phyloP scores from a whole-genome alignment of 495 filamentous ascomycete species.

The Podospora pseudopauciseta region DNA sequence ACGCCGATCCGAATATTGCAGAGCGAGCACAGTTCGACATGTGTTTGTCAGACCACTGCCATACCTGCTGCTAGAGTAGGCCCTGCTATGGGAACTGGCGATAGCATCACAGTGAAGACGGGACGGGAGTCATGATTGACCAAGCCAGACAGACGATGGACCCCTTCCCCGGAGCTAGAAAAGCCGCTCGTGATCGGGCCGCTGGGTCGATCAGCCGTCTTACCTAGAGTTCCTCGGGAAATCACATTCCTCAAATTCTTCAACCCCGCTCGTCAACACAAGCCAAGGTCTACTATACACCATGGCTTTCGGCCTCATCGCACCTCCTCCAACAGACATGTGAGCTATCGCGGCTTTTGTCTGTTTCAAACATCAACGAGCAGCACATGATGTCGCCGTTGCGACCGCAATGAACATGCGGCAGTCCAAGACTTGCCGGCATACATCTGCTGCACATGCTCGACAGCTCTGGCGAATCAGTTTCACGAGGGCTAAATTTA shows the following conservation, averaged over 20 bases:
- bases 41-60: not conserved
- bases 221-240: not conserved
- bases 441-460: conserved; percentile 11
- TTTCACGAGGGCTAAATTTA: conserved; percentile 20
- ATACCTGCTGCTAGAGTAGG: not conserved
- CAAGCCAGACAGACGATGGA: not conserved
- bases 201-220: conserved; percentile 12
- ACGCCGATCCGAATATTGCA: not conserved
- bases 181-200: conserved; percentile 4
- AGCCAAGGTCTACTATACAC: not conserved
- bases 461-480: conserved; percentile 17
- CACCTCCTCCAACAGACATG: not conserved
- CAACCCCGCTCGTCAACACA: not conserved
- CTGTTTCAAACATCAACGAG: not conserved
- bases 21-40: not conserved
- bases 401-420: conserved; percentile 22
- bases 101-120: not conserved
- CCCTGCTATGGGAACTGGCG: not conserved
- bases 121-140: not conserved
- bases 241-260: conserved; percentile 2
- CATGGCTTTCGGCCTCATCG: not conserved
- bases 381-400: conserved; percentile 2
- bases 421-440: conserved; percentile 20
- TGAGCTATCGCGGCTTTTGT: not conserved
- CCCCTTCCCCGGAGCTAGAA: conserved; percentile 8